These are phyloP conservation scores for Pseudopyrenochaeta lycopersici DNA, from an alignment of 2,329 filamentous ascomycete species.

Conservation along the genomic window DNA sequence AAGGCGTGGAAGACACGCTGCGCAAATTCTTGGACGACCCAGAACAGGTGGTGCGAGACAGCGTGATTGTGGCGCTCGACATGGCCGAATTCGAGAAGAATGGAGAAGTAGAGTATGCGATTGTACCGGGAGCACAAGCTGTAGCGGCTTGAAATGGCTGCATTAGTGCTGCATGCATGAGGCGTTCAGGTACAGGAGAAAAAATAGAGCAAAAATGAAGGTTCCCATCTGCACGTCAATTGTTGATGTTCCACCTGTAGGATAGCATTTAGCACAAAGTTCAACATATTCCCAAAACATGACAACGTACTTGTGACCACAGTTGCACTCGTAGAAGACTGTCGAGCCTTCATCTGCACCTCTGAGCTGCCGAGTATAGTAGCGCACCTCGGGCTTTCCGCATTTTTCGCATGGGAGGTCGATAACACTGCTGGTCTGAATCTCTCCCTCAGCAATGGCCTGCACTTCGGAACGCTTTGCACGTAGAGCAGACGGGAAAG, in stretches of 20 bases:
- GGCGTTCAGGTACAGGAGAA: slow-evolving; percentile 33
- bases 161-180: slow-evolving; percentile 24
- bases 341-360: slow-evolving; percentile 96
- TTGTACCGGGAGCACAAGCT: slow-evolving; percentile 70
- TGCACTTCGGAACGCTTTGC: slow-evolving; percentile 89
- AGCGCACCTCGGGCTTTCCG: slow-evolving; percentile 82
- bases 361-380: slow-evolving; percentile 83
- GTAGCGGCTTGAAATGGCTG: slow-evolving; percentile 31
- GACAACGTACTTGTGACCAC: slow-evolving; percentile 76
- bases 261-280: slow-evolving; percentile 28
- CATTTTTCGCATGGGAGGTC: slow-evolving; percentile 81
- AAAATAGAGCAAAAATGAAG: slow-evolving; percentile 15
- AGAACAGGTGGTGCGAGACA: slow-evolving; percentile 93
- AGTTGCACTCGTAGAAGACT: slow-evolving; percentile 88
- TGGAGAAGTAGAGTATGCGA: slow-evolving; percentile 87
- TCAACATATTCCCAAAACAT: slow-evolving; percentile 3
- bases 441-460: slow-evolving; percentile 78
- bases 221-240: slow-evolving; percentile 59
- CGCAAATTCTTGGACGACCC: slow-evolving; percentile 87
- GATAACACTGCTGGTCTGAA: slow-evolving; percentile 76
- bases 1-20: slow-evolving; percentile 87
- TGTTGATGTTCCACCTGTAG: slow-evolving; percentile 66
- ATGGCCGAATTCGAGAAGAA: slow-evolving; percentile 98
- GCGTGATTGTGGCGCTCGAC: slow-evolving; percentile 92
- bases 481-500: slow-evolving; percentile 89